Evolutionary conservation across 345 rosid genomes (phyloP).

Genomic region (Eucalyptus coolabah): DNA sequence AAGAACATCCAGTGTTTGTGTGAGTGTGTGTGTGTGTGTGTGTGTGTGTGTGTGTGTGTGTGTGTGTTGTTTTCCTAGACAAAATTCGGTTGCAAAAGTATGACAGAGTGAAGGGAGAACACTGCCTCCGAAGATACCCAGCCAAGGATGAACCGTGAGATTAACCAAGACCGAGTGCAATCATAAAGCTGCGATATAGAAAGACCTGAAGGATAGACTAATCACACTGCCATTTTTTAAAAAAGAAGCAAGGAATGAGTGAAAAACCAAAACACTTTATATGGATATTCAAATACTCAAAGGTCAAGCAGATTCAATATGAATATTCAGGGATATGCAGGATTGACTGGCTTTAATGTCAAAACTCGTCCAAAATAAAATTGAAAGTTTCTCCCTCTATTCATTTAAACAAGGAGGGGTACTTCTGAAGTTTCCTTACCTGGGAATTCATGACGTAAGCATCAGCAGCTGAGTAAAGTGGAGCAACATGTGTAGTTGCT

Average conservation of each 20-base stretch:
- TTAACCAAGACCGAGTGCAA: not conserved
- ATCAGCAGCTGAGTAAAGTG: constrained; percentile 91
- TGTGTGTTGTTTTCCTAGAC: not conserved
- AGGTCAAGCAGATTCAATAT: not conserved
- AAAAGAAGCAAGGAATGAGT: not conserved
- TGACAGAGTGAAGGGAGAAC: not conserved
- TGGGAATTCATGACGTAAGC: constrained; percentile 84
- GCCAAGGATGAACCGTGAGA: not conserved
- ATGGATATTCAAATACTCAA: not conserved
- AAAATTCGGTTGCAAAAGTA: not conserved
- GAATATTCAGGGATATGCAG: not conserved
- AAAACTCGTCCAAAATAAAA: not conserved
- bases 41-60: no score
- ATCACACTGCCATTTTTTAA: not conserved
- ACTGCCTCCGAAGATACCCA: not conserved
- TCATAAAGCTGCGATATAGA: not conserved
- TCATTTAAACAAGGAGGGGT: not conserved
- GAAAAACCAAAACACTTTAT: not conserved
- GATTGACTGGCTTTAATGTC: not conserved
- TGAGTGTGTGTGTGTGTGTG: no score
- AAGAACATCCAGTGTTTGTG: not conserved
- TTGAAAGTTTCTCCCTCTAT: not conserved
- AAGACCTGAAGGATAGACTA: not conserved
- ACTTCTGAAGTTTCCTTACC: constrained; percentile 16
- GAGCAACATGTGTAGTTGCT: constrained; percentile 72